Conservation (phyloP, 129 eudicot genomes). For the Apium graveolens region DNA sequence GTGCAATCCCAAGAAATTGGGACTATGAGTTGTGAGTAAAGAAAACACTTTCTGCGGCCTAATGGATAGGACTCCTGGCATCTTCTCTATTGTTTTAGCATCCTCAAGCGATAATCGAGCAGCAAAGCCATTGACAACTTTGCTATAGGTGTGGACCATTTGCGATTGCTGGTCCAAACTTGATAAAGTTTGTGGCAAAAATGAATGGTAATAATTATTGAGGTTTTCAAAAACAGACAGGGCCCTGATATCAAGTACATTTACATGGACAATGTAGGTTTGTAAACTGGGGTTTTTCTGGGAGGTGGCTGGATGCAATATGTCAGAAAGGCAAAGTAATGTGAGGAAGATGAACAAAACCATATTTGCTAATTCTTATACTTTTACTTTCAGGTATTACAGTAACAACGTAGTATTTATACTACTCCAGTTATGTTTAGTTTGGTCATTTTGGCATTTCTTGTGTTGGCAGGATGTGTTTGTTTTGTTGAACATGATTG, state of each 20-base stretch:
- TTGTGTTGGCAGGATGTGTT: neutral
- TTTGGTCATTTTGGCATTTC: neutral
- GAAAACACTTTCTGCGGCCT: slow-evolving; percentile 24
- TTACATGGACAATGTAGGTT: slow-evolving; percentile 54
- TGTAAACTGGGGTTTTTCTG: neutral
- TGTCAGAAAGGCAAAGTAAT: neutral
- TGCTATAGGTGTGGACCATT: slow-evolving; percentile 32
- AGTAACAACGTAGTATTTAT: neutral
- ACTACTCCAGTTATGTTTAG: neutral
- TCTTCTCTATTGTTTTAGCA: slow-evolving; percentile 34
- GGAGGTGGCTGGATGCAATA: neutral
- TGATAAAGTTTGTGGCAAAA: neutral
- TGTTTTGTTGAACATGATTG: neutral
- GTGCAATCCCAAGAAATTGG: slow-evolving; percentile 51
- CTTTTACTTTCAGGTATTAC: neutral
- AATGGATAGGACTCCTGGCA: slow-evolving; percentile 30
- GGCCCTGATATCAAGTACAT: slow-evolving; percentile 18
- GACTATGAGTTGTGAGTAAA: slow-evolving; percentile 47
- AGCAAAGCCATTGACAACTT: slow-evolving; percentile 16
- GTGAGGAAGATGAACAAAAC: neutral
- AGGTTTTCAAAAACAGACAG: slow-evolving; percentile 7
- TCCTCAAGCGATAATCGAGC: slow-evolving; percentile 24
- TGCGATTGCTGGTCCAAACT: slow-evolving; percentile 8
- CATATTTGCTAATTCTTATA: neutral
- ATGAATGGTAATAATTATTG: neutral